These are phyloP conservation scores for Coemansia sp. DNA, from an alignment of 192 early-diverging fungal genomes.

Conservation along the genomic window DNA sequence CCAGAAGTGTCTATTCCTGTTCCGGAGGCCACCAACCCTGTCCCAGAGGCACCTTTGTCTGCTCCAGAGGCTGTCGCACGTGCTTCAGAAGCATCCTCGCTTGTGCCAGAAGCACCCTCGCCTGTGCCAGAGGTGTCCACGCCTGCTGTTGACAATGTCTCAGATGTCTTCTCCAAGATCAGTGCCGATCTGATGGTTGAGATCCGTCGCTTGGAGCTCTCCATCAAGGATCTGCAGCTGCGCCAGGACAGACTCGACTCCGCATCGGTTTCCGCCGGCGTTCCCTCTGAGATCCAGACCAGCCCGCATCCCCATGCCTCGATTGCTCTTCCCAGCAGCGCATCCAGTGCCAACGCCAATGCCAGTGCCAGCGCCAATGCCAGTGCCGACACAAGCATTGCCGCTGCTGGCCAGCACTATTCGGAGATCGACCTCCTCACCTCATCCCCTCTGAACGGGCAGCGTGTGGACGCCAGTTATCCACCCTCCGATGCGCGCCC, in stretches of 20 bases:
- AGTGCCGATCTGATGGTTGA: constrained; percentile 46
- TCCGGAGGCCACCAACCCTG: too few relatives aligned
- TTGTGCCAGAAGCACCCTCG: too few relatives aligned
- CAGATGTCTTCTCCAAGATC: constrained; percentile 47
- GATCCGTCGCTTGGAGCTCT: constrained; percentile 42
- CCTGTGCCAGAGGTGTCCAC: not conserved
- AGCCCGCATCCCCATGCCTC: too few relatives aligned
- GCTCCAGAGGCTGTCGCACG: too few relatives aligned
- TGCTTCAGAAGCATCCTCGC: too few relatives aligned
- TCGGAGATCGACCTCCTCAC: constrained; percentile 30
- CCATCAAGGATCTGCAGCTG: constrained; percentile 42
- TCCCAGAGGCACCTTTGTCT: too few relatives aligned
- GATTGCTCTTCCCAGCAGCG: not conserved
- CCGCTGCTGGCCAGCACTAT: constrained; percentile 11
- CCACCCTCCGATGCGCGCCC: constrained; percentile 16
- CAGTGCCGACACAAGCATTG: not conserved
- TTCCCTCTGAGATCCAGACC: not conserved
- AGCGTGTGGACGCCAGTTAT: not conserved
- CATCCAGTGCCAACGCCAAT: too few relatives aligned
- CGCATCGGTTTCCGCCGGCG: constrained; percentile 6
- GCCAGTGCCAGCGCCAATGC: not conserved
- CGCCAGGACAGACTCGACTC: constrained; percentile 42
- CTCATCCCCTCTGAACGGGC: constrained; percentile 24
- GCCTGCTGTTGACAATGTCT: constrained; percentile 21
- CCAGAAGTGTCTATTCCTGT: too few relatives aligned